Evolutionary conservation across 2,329 filamentous ascomycete genomes (phyloP), one percentile per base, ranked within the genome.

Genomic region (Sclerotinia minor): DNA sequence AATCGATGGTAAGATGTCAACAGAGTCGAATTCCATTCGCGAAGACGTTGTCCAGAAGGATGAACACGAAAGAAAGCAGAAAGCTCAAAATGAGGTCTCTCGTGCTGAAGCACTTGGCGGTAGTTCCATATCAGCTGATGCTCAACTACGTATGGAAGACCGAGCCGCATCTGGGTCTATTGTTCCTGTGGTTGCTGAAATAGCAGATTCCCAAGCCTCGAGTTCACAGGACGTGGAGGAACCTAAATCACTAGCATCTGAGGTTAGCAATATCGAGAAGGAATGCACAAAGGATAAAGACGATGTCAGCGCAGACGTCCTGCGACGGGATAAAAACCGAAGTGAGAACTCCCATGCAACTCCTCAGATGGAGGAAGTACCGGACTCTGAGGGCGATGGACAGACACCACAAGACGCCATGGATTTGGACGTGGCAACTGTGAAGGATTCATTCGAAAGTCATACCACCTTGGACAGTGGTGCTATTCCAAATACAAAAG

Each of bases 131-230:
- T 85, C 84, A 24, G 84, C 86, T 2, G 86, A 89, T 71, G 83
- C 86, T 69, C 86, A 89, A 73, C 78, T 87, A 59, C 74, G 84
- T 45, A 83, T 86, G 73, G 83, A 85, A 72, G 83, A 86, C 59
- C 83, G 84, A 73, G 71, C 72, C 47, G 72, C 70, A 52, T 65
- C 68, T n/a, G 29, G 49, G 2, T 49, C 52, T 5, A 52, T 63
- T 26, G 24, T 52, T 55, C 35, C 44, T 45, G 78, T 78, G 49
- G 79, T 79, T 32, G 58, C 55, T 29, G 65, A 67, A 53, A 41
- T 63, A 29, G 57, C 38, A 32, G 65, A 63, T 38, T 63, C 57
- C 9, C 57, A 54, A 45, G 65, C 47, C 19, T n/a, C 57, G 32
- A 63, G 35, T 55, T 45, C 53, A 21, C 68, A 63, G 55, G 64